phyloP scores from a whole-genome alignment of 345 rosid genomes.

The Sonneratia alba region DNA sequence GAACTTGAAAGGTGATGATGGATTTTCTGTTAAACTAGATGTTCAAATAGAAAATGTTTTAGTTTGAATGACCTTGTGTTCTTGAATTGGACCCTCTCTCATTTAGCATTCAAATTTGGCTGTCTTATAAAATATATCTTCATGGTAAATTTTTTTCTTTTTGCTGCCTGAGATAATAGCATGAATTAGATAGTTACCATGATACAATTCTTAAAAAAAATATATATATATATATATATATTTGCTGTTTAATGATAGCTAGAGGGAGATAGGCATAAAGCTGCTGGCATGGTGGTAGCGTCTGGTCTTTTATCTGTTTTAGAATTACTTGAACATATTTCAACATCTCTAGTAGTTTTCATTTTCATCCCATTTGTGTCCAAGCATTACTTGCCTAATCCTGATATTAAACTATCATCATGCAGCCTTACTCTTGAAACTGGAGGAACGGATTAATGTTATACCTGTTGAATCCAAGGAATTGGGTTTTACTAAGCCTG shows the following conservation, averaged over 20 bases:
- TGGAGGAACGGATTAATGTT: constrained; percentile 76
- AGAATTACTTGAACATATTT: background rate
- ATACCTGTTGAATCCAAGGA: constrained; percentile 69
- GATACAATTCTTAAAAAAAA: background rate
- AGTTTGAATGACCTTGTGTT: background rate
- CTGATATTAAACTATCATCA: constrained; percentile 8
- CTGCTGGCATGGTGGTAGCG: background rate
- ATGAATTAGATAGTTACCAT: background rate
- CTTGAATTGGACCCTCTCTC: background rate
- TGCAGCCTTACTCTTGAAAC: constrained; percentile 85
- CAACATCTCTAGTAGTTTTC: background rate
- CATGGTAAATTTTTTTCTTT: background rate
- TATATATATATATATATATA: too few species aligned
- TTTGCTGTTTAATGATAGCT: background rate
- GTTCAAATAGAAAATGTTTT: background rate
- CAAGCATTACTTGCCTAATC: background rate
- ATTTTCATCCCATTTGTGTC: background rate
- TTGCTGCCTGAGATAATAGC: constrained; percentile 2
- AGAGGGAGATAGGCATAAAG: background rate
- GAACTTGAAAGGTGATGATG: background rate
- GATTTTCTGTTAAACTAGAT: background rate
- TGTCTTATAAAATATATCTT: background rate
- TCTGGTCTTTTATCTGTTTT: constrained; percentile 1
- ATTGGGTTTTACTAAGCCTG: constrained; percentile 84
- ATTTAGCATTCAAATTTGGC: background rate